These are phyloP conservation scores for Cryptosporidium meleagridis DNA, from an alignment of 169 alveolate genomes.

Conservation along the genomic window DNA sequence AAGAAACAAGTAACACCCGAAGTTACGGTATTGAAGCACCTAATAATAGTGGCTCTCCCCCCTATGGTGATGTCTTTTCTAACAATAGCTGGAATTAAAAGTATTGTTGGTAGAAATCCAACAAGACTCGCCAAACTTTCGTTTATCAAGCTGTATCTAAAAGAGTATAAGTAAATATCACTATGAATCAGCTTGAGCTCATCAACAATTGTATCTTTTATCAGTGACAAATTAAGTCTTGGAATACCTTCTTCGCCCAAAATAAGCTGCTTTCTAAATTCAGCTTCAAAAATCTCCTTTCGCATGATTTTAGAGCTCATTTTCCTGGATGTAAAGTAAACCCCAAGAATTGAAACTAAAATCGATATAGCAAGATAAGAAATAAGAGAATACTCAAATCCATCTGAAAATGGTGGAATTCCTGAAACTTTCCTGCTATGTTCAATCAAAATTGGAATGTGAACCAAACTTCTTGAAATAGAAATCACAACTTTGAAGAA, in stretches of 20 bases:
- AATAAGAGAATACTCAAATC: constrained; percentile 12
- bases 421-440: constrained; percentile 19
- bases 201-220: not conserved
- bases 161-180: constrained; percentile 10
- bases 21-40: constrained; percentile 44
- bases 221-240: not conserved
- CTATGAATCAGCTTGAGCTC: constrained; percentile 13
- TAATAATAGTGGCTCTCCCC: constrained; percentile 19
- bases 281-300: constrained; percentile 41
- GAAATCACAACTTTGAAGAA: constrained; percentile 33
- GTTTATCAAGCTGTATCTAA: constrained; percentile 1
- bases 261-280: constrained; percentile 43
- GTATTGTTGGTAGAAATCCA: constrained; percentile 13
- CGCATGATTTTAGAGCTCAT: constrained; percentile 14
- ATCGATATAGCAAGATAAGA: not conserved
- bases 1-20: constrained; percentile 40
- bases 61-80: constrained; percentile 31
- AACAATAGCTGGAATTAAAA: constrained; percentile 45
- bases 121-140: not conserved
- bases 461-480: constrained; percentile 23
- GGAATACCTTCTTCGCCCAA: constrained; percentile 8
- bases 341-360: not conserved
- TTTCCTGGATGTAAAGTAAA: constrained; percentile 10
- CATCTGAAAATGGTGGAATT: constrained; percentile 31
- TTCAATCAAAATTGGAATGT: constrained; percentile 34